A percentile compares a stretch with the other conserved stretches of the same genome.
phyloP scores from a whole-genome alignment of 2,329 filamentous ascomycete species.

The Fusarium sp. region DNA sequence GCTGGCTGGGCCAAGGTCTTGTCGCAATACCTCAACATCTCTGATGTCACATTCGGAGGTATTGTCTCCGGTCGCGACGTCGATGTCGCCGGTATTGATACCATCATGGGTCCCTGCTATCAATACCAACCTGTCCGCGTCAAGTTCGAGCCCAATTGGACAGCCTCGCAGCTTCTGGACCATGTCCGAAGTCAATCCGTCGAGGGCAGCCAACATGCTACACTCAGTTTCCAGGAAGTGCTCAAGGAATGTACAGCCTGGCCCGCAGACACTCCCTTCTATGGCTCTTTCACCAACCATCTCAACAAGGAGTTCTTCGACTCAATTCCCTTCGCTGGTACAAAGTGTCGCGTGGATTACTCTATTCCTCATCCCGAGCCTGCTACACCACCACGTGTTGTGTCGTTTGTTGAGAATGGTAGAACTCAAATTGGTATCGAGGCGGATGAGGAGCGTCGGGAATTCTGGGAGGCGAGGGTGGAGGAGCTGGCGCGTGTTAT shows the following conservation, averaged over 20 bases:
- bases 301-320: slow-evolving; percentile 49
- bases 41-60: slow-evolving; percentile 46
- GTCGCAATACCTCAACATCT: slow-evolving; percentile 32
- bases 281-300: slow-evolving; percentile 47
- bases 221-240: slow-evolving; percentile 41
- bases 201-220: slow-evolving; percentile 43
- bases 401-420: slow-evolving; percentile 43
- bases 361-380: slow-evolving; percentile 45
- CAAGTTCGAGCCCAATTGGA: slow-evolving; percentile 42
- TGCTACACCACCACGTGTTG: slow-evolving; percentile 42
- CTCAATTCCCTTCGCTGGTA: slow-evolving; percentile 45
- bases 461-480: slow-evolving; percentile 46
- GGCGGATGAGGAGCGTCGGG: slow-evolving; percentile 44
- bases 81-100: slow-evolving; percentile 38
- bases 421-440: slow-evolving; percentile 46
- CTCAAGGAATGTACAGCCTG: slow-evolving; percentile 40
- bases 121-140: slow-evolving; percentile 49
- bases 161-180: slow-evolving; percentile 36
- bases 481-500: slow-evolving; percentile 38
- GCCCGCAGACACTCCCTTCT: slow-evolving; percentile 36
- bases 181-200: slow-evolving; percentile 42
- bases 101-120: slow-evolving; percentile 48
- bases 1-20: slow-evolving; percentile 47
- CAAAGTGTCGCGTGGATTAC: slow-evolving; percentile 46
- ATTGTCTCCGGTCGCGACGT: slow-evolving; percentile 47